Percentiles rank a stretch among this genome's conserved stretches.
Conservation (phyloP, 2,329 filamentous ascomycete genomes). For the Pezicula rhizophila region DNA sequence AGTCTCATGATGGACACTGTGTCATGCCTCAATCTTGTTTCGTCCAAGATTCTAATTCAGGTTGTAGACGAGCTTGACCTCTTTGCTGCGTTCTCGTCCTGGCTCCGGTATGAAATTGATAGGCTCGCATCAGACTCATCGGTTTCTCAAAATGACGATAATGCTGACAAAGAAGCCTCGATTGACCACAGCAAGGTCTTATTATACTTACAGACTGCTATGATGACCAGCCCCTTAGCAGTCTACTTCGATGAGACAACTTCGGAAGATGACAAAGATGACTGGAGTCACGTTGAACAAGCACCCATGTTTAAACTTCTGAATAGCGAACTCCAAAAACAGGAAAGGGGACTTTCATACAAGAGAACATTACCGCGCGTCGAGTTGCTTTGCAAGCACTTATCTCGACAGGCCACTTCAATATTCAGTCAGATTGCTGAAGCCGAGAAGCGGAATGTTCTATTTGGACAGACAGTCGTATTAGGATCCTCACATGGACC, state of each 20-base stretch:
- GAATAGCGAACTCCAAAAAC: conserved; percentile 23
- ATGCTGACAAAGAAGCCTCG: conserved; percentile 69
- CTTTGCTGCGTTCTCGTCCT: conserved; percentile 73
- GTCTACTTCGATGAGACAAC: conserved; percentile 50
- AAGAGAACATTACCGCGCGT: conserved; percentile 52
- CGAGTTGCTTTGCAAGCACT: conserved; percentile 55
- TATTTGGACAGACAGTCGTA: conserved; percentile 49
- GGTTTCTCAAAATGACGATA: conserved; percentile 57
- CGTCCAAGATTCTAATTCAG: conserved; percentile 65
- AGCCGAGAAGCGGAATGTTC: conserved; percentile 61
- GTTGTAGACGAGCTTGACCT: conserved; percentile 72
- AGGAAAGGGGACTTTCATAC: conserved; percentile 25
- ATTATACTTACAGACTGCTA: conserved; percentile 68
- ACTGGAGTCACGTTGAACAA: conserved; percentile 38
- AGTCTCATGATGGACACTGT: conserved; percentile 63
- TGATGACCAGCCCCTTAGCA: conserved; percentile 60
- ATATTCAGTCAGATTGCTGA: conserved; percentile 65
- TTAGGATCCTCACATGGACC: conserved; percentile 13
- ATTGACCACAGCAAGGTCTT: conserved; percentile 70
- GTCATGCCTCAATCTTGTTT: conserved; percentile 68
- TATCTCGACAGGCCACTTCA: conserved; percentile 50
- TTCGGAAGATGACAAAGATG: conserved; percentile 44
- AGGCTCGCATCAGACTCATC: conserved; percentile 60
- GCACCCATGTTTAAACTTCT: conserved; percentile 43
- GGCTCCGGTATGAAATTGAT: conserved; percentile 81